These are phyloP conservation scores for Aspergillus viridinutans DNA, from an alignment of 2,329 filamentous ascomycete genomes.

Conservation along the genomic window DNA sequence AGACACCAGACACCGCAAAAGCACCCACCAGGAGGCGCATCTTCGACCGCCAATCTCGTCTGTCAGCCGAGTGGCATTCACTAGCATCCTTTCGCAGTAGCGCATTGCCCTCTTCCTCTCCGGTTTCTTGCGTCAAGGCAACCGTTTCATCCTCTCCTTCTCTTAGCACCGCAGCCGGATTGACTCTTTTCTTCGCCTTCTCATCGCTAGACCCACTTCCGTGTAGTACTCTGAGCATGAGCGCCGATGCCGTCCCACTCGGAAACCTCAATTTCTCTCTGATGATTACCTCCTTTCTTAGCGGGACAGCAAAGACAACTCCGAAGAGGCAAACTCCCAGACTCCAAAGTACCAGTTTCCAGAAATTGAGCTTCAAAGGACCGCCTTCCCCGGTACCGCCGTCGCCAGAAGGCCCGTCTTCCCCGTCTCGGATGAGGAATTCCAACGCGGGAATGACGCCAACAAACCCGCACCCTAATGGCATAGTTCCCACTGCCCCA, in stretches of 20 bases:
- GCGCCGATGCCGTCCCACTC: slow-evolving; percentile 88
- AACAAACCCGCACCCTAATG: slow-evolving; percentile 89
- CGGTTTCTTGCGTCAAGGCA: slow-evolving; percentile 28
- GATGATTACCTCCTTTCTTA: slow-evolving; percentile 88
- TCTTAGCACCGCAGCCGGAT: slow-evolving; percentile 8
- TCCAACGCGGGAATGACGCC: slow-evolving; percentile 91
- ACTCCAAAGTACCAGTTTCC: slow-evolving; percentile 83
- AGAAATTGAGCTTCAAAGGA: slow-evolving; percentile 65
- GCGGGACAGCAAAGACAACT: slow-evolving; percentile 89
- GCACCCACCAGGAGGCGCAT: slow-evolving; percentile 57
- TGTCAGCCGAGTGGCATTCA: slow-evolving; percentile 31
- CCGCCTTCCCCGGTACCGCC: slow-evolving; percentile 69
- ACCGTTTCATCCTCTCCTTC: slow-evolving; percentile 28
- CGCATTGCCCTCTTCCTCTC: slow-evolving; percentile 36
- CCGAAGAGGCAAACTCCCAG: slow-evolving; percentile 94
- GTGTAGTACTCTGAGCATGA: slow-evolving; percentile 88
- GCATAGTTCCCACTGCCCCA: slow-evolving; percentile 94
- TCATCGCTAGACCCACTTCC: slow-evolving; percentile 51
- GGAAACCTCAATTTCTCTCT: slow-evolving; percentile 90
- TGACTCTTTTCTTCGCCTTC: slow-evolving; percentile 23
- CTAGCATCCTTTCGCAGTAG: slow-evolving; percentile 47
- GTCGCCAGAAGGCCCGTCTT: slow-evolving; percentile 74
- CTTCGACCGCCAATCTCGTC: slow-evolving; percentile 58
- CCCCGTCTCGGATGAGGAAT: slow-evolving; percentile 71
- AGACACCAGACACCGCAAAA: slow-evolving; percentile 56